These are phyloP conservation scores for Saccharomycopsis amapae DNA, from an alignment of 805 yeast species.

Conservation along the genomic window DNA sequence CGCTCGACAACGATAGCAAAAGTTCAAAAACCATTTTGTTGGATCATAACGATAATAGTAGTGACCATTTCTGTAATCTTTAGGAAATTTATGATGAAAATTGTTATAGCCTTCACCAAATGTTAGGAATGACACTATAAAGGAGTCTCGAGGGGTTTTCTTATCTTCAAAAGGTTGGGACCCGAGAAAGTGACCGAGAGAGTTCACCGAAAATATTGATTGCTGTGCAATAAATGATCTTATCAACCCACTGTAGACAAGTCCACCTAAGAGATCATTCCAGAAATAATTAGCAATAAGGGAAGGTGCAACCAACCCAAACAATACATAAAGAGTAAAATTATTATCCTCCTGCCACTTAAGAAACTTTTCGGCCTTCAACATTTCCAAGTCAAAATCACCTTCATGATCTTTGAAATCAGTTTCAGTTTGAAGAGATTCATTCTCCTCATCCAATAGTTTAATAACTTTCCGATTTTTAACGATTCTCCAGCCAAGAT, in stretches of 20 bases:
- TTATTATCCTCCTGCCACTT: slow-evolving; percentile 71
- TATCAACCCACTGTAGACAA: slow-evolving; percentile 69
- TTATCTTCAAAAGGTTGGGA: slow-evolving; percentile 67
- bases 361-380: slow-evolving; percentile 37
- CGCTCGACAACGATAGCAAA: slow-evolving; percentile 45
- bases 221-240: slow-evolving; percentile 74
- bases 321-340: slow-evolving; percentile 41
- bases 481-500: slow-evolving; percentile 80
- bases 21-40: slow-evolving; percentile 65
- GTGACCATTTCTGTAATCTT: slow-evolving; percentile 74
- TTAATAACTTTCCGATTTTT: slow-evolving; percentile 24
- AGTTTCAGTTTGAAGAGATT: slow-evolving; percentile 17
- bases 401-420: slow-evolving; percentile 2
- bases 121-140: slow-evolving; percentile 55
- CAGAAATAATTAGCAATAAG: slow-evolving; percentile 57
- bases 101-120: slow-evolving; percentile 91
- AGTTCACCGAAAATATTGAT: slow-evolving; percentile 67
- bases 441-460: slow-evolving; percentile 14
- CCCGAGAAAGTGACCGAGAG: slow-evolving; percentile 75
- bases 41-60: slow-evolving; percentile 79
- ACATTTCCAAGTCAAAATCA: not conserved
- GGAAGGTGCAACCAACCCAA: slow-evolving; percentile 58
- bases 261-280: slow-evolving; percentile 74
- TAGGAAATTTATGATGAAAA: slow-evolving; percentile 93
- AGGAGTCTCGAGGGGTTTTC: slow-evolving; percentile 57